Evolutionary conservation across 805 yeast species (phyloP).

Genomic region (Saturnispora kantuleensis): DNA sequence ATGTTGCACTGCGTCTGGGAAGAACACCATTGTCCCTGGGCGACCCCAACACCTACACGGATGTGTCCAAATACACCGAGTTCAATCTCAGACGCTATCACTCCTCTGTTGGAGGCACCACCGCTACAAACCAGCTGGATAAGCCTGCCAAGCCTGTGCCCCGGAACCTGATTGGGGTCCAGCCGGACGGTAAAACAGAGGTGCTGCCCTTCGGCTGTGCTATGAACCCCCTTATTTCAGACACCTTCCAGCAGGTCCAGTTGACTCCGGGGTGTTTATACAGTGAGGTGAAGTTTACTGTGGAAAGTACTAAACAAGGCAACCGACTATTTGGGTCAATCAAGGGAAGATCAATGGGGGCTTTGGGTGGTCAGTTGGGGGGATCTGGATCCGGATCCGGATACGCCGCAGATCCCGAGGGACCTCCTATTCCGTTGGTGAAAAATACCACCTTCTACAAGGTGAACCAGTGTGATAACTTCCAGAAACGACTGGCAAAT

Average conservation of each 20-base stretch:
- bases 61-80: constrained; percentile 41
- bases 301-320: constrained; percentile 8
- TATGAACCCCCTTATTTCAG: constrained; percentile 43
- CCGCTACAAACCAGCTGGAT: constrained; percentile 30
- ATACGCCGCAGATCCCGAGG: constrained; percentile 15
- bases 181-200: constrained; percentile 26
- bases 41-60: constrained; percentile 43
- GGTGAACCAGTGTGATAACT: constrained; percentile 24
- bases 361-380: too few relatives aligned
- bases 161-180: constrained; percentile 25
- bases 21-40: constrained; percentile 29
- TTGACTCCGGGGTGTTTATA: constrained; percentile 45
- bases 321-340: background rate
- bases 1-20: constrained; percentile 26
- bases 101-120: constrained; percentile 25
- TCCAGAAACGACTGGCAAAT: constrained; percentile 22
- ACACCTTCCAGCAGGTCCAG: constrained; percentile 42
- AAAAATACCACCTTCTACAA: constrained; percentile 9
- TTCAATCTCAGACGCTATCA: constrained; percentile 30
- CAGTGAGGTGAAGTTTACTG: constrained; percentile 18
- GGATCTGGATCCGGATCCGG: too few relatives aligned
- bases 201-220: constrained; percentile 39
- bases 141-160: constrained; percentile 29
- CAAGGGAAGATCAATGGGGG: background rate
- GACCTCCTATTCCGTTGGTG: constrained; percentile 27